phyloP scores from a whole-genome alignment of 2,329 filamentous ascomycete species.

The Fusarium acutatum region DNA sequence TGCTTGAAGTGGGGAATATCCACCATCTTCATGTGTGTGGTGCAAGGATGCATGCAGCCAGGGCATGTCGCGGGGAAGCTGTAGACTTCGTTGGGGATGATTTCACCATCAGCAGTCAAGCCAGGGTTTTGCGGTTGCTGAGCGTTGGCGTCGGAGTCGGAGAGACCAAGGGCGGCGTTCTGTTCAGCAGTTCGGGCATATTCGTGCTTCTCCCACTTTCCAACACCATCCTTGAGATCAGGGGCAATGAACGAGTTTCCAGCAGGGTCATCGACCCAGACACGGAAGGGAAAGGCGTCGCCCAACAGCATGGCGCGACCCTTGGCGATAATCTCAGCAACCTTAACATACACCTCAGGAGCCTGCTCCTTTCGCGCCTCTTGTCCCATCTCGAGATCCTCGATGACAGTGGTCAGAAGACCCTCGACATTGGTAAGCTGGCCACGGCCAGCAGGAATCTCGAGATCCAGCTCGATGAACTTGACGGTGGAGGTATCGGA shows the following conservation, averaged over 20 bases:
- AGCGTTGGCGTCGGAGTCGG: constrained; percentile 66
- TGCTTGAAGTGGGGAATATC: constrained; percentile 98
- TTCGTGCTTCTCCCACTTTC: constrained; percentile 88
- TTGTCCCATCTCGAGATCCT: constrained; percentile 84
- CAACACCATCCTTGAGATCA: constrained; percentile 78
- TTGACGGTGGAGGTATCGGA: constrained; percentile 86
- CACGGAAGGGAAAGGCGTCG: constrained; percentile 83
- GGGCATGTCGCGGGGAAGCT: constrained; percentile 91
- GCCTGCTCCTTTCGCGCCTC: constrained; percentile 79
- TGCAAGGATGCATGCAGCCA: constrained; percentile 85
- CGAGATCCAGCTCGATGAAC: constrained; percentile 90
- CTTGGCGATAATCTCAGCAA: constrained; percentile 78
- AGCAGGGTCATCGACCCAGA: constrained; percentile 88
- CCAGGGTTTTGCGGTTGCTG: constrained; percentile 62
- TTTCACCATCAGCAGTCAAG: constrained; percentile 72
- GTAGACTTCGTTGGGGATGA: constrained; percentile 92
- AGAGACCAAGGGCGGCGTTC: constrained; percentile 84
- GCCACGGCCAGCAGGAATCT: constrained; percentile 89
- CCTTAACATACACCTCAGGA: constrained; percentile 80
- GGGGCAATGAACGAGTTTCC: constrained; percentile 98
- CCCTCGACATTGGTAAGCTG: constrained; percentile 96
- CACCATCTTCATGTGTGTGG: constrained; percentile 98
- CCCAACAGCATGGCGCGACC: constrained; percentile 81
- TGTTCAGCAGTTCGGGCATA: constrained; percentile 85
- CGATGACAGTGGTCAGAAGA: constrained; percentile 78